Conservation (phyloP, 257 asterid genomes). For the Solanum rostratum region DNA sequence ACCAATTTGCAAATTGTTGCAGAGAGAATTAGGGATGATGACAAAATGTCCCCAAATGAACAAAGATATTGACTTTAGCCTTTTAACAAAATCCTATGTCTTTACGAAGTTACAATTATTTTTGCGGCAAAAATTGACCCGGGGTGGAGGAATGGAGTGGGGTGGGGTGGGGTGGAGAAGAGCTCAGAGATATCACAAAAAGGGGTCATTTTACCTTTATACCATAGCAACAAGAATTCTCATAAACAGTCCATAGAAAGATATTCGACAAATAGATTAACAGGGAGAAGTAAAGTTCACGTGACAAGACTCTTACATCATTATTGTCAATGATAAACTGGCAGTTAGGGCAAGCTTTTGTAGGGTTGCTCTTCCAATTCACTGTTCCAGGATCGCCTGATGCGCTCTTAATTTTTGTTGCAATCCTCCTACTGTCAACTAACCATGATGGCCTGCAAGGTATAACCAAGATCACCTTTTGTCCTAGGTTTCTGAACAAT, state of each 20-base stretch:
- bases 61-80: too few relatives aligned
- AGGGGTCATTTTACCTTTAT: too few relatives aligned
- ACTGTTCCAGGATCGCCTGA: slow-evolving; percentile 47
- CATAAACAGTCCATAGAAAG: background rate
- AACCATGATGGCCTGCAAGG: slow-evolving; percentile 75
- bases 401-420: slow-evolving; percentile 82
- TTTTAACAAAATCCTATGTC: too few relatives aligned
- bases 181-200: too few relatives aligned
- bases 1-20: background rate
- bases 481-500: background rate
- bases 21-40: too few relatives aligned
- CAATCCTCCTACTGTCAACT: slow-evolving; percentile 75
- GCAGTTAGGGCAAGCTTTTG: slow-evolving; percentile 84
- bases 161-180: too few relatives aligned
- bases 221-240: background rate
- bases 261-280: background rate
- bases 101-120: too few relatives aligned
- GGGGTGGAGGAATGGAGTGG: too few relatives aligned
- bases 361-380: slow-evolving; percentile 80
- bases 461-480: background rate
- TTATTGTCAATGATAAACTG: slow-evolving; percentile 56
- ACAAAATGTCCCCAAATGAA: too few relatives aligned
- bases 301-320: slow-evolving; percentile 37
- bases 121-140: too few relatives aligned
- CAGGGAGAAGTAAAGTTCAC: background rate